Conservation (phyloP, 2,329 filamentous ascomycete genomes). For the Gnomoniopsis smithogilvyi region DNA sequence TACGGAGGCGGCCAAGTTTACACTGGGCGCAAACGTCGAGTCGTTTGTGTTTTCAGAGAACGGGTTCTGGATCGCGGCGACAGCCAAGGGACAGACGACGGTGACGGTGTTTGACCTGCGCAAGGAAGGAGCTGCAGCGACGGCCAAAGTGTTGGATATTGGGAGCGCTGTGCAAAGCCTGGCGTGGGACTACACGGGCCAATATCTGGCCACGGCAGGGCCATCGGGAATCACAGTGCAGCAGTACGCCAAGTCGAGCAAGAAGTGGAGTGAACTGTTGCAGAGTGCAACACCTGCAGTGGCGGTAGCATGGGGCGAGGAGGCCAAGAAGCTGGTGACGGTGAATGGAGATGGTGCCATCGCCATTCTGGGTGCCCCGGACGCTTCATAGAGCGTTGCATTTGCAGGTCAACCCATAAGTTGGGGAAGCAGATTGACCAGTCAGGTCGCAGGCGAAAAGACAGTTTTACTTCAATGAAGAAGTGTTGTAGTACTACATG, state of each 20-base stretch:
- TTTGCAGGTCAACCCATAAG: background rate
- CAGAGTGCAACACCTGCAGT: slow-evolving; percentile 71
- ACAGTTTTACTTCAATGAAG: background rate
- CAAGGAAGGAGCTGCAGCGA: slow-evolving; percentile 79
- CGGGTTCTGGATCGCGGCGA: slow-evolving; percentile 89
- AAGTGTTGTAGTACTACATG: background rate
- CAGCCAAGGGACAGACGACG: slow-evolving; percentile 70
- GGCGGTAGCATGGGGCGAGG: slow-evolving; percentile 73
- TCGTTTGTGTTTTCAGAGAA: slow-evolving; percentile 90
- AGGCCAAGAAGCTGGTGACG: slow-evolving; percentile 70
- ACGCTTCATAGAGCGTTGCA: slow-evolving; percentile 26
- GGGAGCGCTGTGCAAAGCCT: slow-evolving; percentile 75
- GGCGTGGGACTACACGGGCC: slow-evolving; percentile 91
- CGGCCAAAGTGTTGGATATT: slow-evolving; percentile 81
- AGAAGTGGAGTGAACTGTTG: slow-evolving; percentile 85
- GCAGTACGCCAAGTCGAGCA: slow-evolving; percentile 82
- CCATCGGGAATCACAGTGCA: slow-evolving; percentile 80
- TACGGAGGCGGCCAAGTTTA: slow-evolving; percentile 72
- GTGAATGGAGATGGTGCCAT: slow-evolving; percentile 74
- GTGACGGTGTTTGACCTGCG: slow-evolving; percentile 90
- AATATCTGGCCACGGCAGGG: slow-evolving; percentile 83
- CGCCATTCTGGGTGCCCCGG: slow-evolving; percentile 62
- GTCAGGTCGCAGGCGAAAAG: background rate
- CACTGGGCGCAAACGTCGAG: slow-evolving; percentile 65
- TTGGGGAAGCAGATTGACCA: background rate